Percentiles rank a stretch among this genome's conserved stretches.
phyloP scores from a whole-genome alignment of 495 filamentous ascomycete genomes.

The Penicillium pulvis region DNA sequence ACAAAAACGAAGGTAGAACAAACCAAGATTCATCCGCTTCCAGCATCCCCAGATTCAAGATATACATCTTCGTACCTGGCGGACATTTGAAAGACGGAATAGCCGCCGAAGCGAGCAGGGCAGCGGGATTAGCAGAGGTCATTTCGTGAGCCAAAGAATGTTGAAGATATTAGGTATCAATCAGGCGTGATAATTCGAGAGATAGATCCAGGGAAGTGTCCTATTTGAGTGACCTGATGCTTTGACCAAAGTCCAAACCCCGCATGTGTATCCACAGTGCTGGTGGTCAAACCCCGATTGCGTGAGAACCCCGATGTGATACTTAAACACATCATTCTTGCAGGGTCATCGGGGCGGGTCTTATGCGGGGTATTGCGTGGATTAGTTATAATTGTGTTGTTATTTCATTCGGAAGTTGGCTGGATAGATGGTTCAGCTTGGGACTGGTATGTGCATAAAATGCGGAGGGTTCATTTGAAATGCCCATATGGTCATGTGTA shows the following conservation, averaged over 20 bases:
- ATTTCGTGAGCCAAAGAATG: not conserved
- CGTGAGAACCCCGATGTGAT: not conserved
- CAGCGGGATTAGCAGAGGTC: constrained; percentile 2
- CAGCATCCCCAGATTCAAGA: constrained; percentile 32
- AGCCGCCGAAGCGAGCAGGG: constrained; percentile 15
- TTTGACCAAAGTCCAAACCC: not conserved
- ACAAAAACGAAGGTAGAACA: not conserved
- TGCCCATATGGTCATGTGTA: too few relatives aligned
- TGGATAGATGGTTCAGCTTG: too few relatives aligned
- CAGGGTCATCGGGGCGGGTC: not conserved
- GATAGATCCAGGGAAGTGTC: not conserved
- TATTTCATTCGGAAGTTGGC: not conserved
- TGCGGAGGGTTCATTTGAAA: too few relatives aligned
- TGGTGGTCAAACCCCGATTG: not conserved
- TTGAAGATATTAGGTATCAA: not conserved
- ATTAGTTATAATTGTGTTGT: not conserved
- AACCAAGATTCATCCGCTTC: constrained; percentile 32
- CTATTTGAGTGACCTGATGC: not conserved
- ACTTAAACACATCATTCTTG: not conserved
- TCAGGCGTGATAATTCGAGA: not conserved
- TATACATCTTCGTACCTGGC: constrained; percentile 33
- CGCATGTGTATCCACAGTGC: not conserved
- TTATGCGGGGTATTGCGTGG: not conserved
- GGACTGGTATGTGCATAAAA: too few relatives aligned
- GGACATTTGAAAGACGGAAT: constrained; percentile 22